phyloP scores from a whole-genome alignment of 2,329 filamentous ascomycete species.

The Aspergillus floridensis region DNA sequence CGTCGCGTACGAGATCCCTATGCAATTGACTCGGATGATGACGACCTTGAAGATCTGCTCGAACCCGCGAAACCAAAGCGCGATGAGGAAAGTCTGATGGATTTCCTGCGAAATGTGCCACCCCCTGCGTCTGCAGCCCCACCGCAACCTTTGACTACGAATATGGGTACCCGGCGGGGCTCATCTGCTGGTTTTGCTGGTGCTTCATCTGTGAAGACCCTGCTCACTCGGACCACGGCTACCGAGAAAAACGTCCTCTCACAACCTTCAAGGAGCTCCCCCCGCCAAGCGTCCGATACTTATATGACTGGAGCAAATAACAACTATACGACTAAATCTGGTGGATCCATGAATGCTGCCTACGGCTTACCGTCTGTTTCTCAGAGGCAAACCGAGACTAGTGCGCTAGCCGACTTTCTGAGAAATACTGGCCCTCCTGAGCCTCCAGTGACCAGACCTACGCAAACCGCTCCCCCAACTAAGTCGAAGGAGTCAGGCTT shows the following conservation, averaged over 20 bases:
- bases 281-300: constrained; percentile 35
- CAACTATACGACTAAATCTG: constrained; percentile 40
- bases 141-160: constrained; percentile 31
- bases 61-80: constrained; percentile 37
- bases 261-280: constrained; percentile 34
- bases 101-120: constrained; percentile 48
- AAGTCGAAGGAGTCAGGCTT: constrained; percentile 18
- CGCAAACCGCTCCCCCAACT: constrained; percentile 17
- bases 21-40: constrained; percentile 72
- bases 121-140: constrained; percentile 37
- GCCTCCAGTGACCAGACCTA: constrained; percentile 15
- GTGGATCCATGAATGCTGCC: constrained; percentile 15
- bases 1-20: constrained; percentile 84
- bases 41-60: constrained; percentile 61
- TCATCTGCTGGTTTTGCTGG: constrained; percentile 15
- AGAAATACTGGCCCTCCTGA: constrained; percentile 65
- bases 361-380: constrained; percentile 23
- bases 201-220: constrained; percentile 33
- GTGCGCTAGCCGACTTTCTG: constrained; percentile 71
- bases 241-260: constrained; percentile 27
- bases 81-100: constrained; percentile 48
- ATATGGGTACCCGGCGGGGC: constrained; percentile 16
- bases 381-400: constrained; percentile 48
- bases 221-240: constrained; percentile 33
- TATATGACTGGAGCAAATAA: constrained; percentile 27